Evolutionary conservation across 2,329 filamentous ascomycete species (phyloP).

Genomic region (Aspergillus awamori): DNA sequence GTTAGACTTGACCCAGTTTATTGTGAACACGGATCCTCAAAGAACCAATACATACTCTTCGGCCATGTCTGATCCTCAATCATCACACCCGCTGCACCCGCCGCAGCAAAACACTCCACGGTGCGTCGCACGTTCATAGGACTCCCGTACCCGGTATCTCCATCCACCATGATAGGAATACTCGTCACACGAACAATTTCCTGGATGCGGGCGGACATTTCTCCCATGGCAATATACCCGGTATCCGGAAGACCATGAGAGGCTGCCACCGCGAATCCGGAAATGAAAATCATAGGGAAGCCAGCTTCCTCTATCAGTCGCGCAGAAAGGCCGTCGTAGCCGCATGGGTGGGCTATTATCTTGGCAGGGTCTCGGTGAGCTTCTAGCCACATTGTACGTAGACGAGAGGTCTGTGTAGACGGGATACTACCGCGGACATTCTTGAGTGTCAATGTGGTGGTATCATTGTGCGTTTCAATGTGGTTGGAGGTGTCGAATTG

Average conservation of each 20-base stretch:
- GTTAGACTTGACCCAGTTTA: neutral
- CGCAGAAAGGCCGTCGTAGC: constrained; percentile 50
- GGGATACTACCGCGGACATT: constrained; percentile 45
- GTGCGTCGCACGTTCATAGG: constrained; percentile 53
- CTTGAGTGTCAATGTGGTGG: constrained; percentile 6
- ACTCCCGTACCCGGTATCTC: constrained; percentile 53
- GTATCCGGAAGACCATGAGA: constrained; percentile 51
- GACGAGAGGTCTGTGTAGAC: constrained; percentile 42
- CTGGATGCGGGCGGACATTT: constrained; percentile 52
- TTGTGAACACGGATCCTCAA: neutral
- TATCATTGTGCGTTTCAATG: neutral
- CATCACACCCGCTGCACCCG: constrained; percentile 44
- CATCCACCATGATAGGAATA: constrained; percentile 51
- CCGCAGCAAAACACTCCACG: constrained; percentile 48
- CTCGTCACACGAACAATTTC: constrained; percentile 43
- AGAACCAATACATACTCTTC: constrained; percentile 40
- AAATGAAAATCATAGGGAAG: constrained; percentile 51
- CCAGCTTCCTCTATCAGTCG: constrained; percentile 51
- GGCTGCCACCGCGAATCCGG: constrained; percentile 48
- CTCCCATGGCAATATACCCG: constrained; percentile 53
- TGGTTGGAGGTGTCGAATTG: constrained; percentile 12
- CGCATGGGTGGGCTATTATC: constrained; percentile 49
- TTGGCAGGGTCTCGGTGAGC: constrained; percentile 46
- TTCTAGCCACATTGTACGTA: constrained; percentile 35
- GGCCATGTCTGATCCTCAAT: constrained; percentile 56